A percentile compares a stretch with the other conserved stretches of the same genome.
phyloP scores from a whole-genome alignment of 805 yeast genomes.

The Lachancea sp. region DNA sequence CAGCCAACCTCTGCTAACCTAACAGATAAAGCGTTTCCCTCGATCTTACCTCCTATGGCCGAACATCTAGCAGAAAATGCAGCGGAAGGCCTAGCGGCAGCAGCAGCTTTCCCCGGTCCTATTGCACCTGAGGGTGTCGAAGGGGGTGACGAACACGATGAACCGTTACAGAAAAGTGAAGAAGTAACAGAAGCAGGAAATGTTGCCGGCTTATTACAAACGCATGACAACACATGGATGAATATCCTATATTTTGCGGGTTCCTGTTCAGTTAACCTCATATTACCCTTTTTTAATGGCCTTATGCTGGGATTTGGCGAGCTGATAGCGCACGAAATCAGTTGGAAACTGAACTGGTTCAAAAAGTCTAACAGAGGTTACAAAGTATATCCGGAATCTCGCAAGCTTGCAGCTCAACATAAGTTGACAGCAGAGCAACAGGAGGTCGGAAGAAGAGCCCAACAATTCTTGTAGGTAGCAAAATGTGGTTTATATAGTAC shows the following conservation, averaged over 20 bases:
- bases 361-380: slow-evolving; percentile 51
- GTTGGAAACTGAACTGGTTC: slow-evolving; percentile 68
- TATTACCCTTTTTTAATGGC: slow-evolving; percentile 87
- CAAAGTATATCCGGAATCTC: slow-evolving; percentile 25
- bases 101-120: slow-evolving; percentile 10
- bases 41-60: slow-evolving; percentile 10
- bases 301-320: slow-evolving; percentile 96
- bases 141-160: slow-evolving; percentile 7
- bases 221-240: not conserved
- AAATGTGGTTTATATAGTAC: not conserved
- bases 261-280: slow-evolving; percentile 63
- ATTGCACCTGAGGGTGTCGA: slow-evolving; percentile 7
- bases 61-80: slow-evolving; percentile 10
- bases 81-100: slow-evolving; percentile 14
- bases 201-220: not conserved
- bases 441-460: not conserved
- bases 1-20: not conserved
- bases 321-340: slow-evolving; percentile 86
- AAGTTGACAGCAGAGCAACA: not conserved
- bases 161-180: slow-evolving; percentile 3
- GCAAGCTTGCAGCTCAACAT: slow-evolving; percentile 11
- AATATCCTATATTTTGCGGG: slow-evolving; percentile 16
- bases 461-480: not conserved
- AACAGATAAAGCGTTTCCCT: too few species aligned
- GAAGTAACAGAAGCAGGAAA: not conserved